Percentiles rank a stretch among this genome's conserved stretches.
phyloP scores from a whole-genome alignment of 2,329 filamentous ascomycete species.

The Aspergillus novofumigatus region DNA sequence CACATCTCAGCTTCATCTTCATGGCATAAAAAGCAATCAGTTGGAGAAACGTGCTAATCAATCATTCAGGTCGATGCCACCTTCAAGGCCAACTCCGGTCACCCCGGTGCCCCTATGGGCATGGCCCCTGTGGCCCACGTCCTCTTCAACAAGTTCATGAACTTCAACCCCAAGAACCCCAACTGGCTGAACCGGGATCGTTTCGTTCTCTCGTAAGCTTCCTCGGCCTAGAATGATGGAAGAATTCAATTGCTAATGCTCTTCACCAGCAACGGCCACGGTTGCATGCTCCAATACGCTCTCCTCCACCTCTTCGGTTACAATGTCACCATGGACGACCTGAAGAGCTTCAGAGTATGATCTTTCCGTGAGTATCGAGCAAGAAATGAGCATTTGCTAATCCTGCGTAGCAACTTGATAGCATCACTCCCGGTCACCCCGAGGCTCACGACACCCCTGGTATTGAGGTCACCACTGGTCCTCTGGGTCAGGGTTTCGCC shows the following conservation, averaged over 20 bases:
- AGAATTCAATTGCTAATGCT: slow-evolving; percentile 9
- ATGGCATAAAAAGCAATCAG: background rate
- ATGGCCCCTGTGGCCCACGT: slow-evolving; percentile 96
- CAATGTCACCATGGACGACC: slow-evolving; percentile 76
- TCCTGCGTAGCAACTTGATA: slow-evolving; percentile 57
- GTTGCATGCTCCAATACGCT: slow-evolving; percentile 99
- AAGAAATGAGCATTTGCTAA: background rate
- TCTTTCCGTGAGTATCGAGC: slow-evolving; percentile 16
- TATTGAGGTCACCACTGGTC: slow-evolving; percentile 96
- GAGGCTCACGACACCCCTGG: slow-evolving; percentile 95
- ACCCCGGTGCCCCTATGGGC: slow-evolving; percentile 97
- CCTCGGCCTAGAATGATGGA: background rate
- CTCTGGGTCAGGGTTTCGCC: slow-evolving; percentile 93
- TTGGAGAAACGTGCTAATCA: slow-evolving; percentile 6
- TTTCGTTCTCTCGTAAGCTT: slow-evolving; percentile 95
- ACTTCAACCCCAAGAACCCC: slow-evolving; percentile 99
- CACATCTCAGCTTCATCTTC: background rate
- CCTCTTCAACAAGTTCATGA: slow-evolving; percentile 98
- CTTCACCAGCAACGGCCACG: slow-evolving; percentile 80
- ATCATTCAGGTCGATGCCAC: slow-evolving; percentile 86
- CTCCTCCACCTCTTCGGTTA: slow-evolving; percentile 97
- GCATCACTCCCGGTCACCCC: slow-evolving; percentile 92
- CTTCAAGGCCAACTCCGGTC: slow-evolving; percentile 90
- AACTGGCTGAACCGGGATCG: slow-evolving; percentile 96
- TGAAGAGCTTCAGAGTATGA: slow-evolving; percentile 93